These are phyloP conservation scores for Diversispora eburnea DNA, from an alignment of 192 early-diverging fungal species.

Conservation along the genomic window DNA sequence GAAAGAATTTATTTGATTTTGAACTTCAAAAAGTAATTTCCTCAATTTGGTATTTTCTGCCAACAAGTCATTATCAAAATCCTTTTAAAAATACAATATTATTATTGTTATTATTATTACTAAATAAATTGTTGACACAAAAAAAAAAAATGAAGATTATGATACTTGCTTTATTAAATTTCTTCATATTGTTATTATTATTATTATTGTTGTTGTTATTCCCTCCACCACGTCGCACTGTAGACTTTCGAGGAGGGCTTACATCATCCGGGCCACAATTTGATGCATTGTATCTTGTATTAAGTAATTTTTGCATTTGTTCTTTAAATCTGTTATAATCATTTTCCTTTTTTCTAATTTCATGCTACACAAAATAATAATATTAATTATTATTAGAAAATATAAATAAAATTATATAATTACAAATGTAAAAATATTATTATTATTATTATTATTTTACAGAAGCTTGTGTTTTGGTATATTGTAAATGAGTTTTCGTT, in stretches of 20 bases:
- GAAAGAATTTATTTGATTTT: slow-evolving; percentile 3
- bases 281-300: slow-evolving; percentile 11
- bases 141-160: background rate
- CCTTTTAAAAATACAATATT: slow-evolving; percentile 4
- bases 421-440: background rate
- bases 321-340: slow-evolving; percentile 28
- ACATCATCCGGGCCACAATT: background rate
- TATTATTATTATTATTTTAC: slow-evolving; percentile 29
- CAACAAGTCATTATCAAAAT: slow-evolving; percentile 14
- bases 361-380: slow-evolving; percentile 18
- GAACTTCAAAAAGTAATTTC: slow-evolving; percentile 18
- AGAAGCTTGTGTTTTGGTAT: slow-evolving; percentile 48
- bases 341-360: slow-evolving; percentile 19
- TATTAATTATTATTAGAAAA: background rate
- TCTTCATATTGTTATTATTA: too few species aligned
- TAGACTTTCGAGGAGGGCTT: slow-evolving; percentile 10
- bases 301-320: slow-evolving; percentile 22
- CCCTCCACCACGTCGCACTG: too few species aligned
- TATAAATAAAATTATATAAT: background rate
- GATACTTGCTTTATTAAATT: too few species aligned
- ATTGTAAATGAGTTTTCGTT: slow-evolving; percentile 46
- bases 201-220: too few species aligned
- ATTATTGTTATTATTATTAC: slow-evolving; percentile 10
- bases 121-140: background rate
- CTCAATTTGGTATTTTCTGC: slow-evolving; percentile 18